These are phyloP conservation scores for Pelargonium myrrhifolium DNA, from an alignment of 441 rosid genomes.

Conservation along the genomic window DNA sequence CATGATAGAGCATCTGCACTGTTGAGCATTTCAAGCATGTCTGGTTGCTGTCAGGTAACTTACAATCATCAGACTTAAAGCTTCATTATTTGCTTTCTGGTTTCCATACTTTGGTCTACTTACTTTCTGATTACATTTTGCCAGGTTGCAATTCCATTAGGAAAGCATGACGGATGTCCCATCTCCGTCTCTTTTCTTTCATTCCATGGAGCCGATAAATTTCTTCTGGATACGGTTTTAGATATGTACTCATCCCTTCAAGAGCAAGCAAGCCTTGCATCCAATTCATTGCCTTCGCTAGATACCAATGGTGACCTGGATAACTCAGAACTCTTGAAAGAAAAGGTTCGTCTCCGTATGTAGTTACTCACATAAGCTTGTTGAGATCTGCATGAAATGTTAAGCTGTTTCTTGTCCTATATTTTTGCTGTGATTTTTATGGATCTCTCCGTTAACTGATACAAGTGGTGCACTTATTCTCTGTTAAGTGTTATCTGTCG, in stretches of 20 bases:
- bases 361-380: not conserved
- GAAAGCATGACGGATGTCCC: constrained; percentile 56
- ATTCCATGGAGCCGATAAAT: constrained; percentile 78
- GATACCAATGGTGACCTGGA: constrained; percentile 47
- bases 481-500: not conserved
- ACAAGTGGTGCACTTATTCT: not conserved
- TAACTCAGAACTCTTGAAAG: constrained; percentile 78
- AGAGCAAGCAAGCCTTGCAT: constrained; percentile 55
- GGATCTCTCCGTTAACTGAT: not conserved
- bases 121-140: constrained; percentile 12
- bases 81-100: constrained; percentile 3
- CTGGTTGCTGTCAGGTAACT: constrained; percentile 90
- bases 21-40: constrained; percentile 78
- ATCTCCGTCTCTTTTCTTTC: constrained; percentile 73
- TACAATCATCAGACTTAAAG: constrained; percentile 11
- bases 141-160: constrained; percentile 79
- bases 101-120: not conserved
- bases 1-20: constrained; percentile 47
- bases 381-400: not conserved
- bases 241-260: constrained; percentile 74
- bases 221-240: constrained; percentile 78
- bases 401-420: not conserved
- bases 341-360: constrained; percentile 50
- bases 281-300: constrained; percentile 41
- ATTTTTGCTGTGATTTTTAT: not conserved